Evolutionary conservation across 192 early-diverging fungal genomes (phyloP).

Genomic region (Phycomyces blakesleeanus): DNA sequence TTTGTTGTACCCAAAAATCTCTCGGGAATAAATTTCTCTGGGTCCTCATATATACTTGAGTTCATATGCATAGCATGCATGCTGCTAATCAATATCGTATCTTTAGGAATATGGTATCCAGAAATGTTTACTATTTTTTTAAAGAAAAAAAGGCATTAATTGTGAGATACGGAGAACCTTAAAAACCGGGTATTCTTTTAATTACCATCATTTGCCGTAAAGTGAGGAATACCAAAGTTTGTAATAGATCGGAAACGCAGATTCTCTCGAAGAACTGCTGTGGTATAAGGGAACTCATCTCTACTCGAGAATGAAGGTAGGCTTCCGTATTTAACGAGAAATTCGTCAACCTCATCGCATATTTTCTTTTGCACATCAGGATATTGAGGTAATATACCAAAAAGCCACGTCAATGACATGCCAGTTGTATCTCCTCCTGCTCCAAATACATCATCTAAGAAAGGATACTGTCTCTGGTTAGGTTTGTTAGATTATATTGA

Average conservation of each 20-base stretch:
- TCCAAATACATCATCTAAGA: constrained; percentile 5
- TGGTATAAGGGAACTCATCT: constrained; percentile 16
- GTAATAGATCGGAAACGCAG: constrained; percentile 7
- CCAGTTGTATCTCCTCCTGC: constrained; percentile 7
- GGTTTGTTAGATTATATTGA: not conserved
- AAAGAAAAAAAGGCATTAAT: constrained; percentile 8
- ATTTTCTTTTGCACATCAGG: constrained; percentile 18
- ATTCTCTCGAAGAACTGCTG: constrained; percentile 8
- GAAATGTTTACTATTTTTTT: constrained; percentile 32
- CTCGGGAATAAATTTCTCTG: constrained; percentile 46
- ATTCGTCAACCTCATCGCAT: constrained; percentile 8
- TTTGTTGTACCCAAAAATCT: constrained; percentile 17
- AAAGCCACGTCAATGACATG: constrained; percentile 12
- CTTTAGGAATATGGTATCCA: not conserved
- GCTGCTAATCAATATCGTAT: constrained; percentile 39
- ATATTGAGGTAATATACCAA: constrained; percentile 6
- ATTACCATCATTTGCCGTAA: constrained; percentile 11
- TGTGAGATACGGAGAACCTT: no score
- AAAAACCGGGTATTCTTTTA: not conserved
- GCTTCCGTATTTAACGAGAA: not conserved
- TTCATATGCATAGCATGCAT: constrained; percentile 45
- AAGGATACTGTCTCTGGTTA: not conserved
- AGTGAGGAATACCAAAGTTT: constrained; percentile 17
- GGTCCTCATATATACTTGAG: constrained; percentile 15
- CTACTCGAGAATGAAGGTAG: not conserved